Percentiles rank a stretch among this genome's conserved stretches.
Evolutionary conservation across 805 yeast genomes (phyloP).

Genomic region (Saccharomycopsis vini): DNA sequence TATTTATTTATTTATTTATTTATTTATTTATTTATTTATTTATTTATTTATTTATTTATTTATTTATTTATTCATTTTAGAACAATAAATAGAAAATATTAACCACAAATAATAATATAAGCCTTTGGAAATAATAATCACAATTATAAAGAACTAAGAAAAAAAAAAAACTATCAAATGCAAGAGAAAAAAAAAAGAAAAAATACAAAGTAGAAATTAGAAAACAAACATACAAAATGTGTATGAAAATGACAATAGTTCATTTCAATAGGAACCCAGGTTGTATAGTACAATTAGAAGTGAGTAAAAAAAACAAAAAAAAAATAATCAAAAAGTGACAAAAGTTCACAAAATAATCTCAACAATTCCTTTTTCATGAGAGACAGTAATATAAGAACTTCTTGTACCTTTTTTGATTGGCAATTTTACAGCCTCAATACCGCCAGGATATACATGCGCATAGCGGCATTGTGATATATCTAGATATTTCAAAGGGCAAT

Average conservation of each 20-base stretch:
- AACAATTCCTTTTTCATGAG: constrained; percentile 41
- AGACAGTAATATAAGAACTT: constrained; percentile 50
- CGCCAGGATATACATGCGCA: constrained; percentile 54
- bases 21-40: too few relatives aligned
- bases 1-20: too few relatives aligned
- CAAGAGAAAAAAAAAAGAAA: not conserved
- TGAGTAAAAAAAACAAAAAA: not conserved
- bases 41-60: too few relatives aligned
- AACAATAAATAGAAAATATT: too few relatives aligned
- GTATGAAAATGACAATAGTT: too few relatives aligned
- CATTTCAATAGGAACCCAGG: too few relatives aligned
- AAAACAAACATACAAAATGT: too few relatives aligned
- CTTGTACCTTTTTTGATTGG: constrained; percentile 41
- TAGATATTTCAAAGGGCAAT: constrained; percentile 41
- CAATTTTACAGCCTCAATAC: constrained; percentile 48
- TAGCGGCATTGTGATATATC: constrained; percentile 68
- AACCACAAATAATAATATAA: too few relatives aligned
- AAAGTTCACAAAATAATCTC: constrained; percentile 49
- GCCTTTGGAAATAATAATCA: not conserved
- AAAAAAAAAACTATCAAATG: not conserved
- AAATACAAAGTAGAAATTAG: not conserved
- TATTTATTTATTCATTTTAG: not conserved
- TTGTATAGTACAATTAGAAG: too few relatives aligned
- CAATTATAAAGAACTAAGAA: too few relatives aligned
- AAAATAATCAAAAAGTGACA: not conserved